A percentile compares a stretch with the other conserved stretches of the same genome.
phyloP scores from a whole-genome alignment of 805 yeast species.

The Jamesozyma hellenica region DNA sequence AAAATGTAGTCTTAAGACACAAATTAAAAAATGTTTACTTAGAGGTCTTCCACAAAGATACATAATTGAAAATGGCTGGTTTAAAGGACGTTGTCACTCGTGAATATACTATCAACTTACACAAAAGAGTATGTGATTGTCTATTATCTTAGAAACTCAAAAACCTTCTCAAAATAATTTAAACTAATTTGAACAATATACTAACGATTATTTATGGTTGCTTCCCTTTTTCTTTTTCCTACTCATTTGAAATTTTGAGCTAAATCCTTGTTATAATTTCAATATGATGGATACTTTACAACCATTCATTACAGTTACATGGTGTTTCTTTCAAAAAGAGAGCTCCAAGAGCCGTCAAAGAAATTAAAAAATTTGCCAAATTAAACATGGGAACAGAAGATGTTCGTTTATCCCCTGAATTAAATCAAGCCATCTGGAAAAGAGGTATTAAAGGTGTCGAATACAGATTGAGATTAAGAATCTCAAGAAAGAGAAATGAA shows the following conservation, averaged over 20 bases:
- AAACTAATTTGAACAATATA: too few species aligned
- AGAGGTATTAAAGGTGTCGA: constrained; percentile 99
- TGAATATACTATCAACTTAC: constrained; percentile 99
- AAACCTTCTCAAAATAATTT: too few species aligned
- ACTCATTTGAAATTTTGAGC: too few species aligned
- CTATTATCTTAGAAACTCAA: neutral
- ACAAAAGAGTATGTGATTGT: constrained; percentile 80
- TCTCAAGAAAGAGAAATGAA: constrained; percentile 99
- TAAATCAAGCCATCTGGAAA: constrained; percentile 97
- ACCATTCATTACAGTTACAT: constrained; percentile 56
- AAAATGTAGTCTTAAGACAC: too few species aligned
- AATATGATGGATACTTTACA: too few species aligned
- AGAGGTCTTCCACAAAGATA: too few species aligned
- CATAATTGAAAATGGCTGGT: constrained; percentile 35
- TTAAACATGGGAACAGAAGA: constrained; percentile 98
- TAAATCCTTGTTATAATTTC: too few species aligned
- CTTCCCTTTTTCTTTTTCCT: too few species aligned
- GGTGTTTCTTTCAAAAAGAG: constrained; percentile 99
- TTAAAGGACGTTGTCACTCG: constrained; percentile 99
- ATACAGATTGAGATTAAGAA: constrained; percentile 95
- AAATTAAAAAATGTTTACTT: too few species aligned
- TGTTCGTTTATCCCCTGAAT: constrained; percentile 97
- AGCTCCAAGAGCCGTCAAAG: constrained; percentile 99
- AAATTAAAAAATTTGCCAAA: constrained; percentile 95
- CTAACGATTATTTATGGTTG: too few species aligned